Evolutionary conservation across 2,329 filamentous ascomycete species (phyloP).

Genomic region (Fusarium sp.): DNA sequence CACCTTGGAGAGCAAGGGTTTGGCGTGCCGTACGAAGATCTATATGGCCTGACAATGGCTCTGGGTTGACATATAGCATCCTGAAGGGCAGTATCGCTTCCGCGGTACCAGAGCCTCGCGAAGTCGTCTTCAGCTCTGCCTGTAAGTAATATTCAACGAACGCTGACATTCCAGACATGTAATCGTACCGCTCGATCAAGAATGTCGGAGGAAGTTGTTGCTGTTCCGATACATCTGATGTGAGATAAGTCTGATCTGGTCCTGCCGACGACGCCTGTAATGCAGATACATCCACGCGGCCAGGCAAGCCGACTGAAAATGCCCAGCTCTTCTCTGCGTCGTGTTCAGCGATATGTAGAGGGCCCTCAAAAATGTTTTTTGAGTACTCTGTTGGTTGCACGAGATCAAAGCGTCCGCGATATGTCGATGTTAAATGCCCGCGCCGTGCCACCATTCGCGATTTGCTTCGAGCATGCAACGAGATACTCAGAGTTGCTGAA

Average conservation of each 20-base stretch:
- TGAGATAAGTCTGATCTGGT: not conserved
- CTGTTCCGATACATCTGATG: not conserved
- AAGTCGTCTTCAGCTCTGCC: not conserved
- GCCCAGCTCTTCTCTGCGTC: not conserved
- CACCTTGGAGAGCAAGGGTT: not conserved
- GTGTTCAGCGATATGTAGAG: not conserved
- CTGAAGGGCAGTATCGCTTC: not conserved
- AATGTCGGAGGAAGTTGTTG: not conserved
- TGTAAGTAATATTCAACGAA: not conserved
- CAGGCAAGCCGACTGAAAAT: not conserved
- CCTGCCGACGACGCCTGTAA: not conserved
- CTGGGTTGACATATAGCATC: not conserved
- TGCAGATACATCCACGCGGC: not conserved
- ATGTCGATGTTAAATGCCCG: not conserved
- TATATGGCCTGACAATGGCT: not conserved
- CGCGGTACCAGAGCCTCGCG: not conserved
- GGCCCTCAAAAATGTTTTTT: not conserved
- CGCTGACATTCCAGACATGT: not conserved
- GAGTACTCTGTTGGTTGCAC: not conserved
- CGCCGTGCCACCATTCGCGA: not conserved
- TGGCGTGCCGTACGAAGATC: not conserved
- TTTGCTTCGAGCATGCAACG: not conserved
- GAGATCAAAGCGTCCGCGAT: not conserved
- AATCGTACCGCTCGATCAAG: not conserved
- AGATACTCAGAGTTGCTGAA: not conserved